Base-by-base conservation (phyloP, 805 yeast species). In the Candida boleticola region DNA sequence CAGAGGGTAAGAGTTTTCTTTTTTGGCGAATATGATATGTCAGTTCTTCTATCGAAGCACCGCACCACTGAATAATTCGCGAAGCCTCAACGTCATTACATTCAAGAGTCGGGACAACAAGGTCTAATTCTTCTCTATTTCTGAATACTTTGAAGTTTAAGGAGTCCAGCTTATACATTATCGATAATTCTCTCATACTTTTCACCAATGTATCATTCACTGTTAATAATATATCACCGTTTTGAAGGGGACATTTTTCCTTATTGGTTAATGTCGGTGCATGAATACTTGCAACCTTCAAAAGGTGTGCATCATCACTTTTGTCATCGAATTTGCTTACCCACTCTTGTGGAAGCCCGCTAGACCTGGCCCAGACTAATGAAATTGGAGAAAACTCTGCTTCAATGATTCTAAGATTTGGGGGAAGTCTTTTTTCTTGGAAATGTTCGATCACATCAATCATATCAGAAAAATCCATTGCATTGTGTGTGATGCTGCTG, bases 21-120 rank as follows among this genome's bases (percentile, higher is more conserved):
- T 85, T 80, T 65, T 89, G 96, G 47, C 90, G 79, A 14, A 89
- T 96, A 7, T 92, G 90, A 56, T 85, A 95, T 61, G 88, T 96
- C n/a, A 97, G 96, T 29, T 79, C 76, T 57, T 89, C 97, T 25
- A 90, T 61, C 4, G 83, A 65, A 30, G 89, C 83, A 18, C 97
- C 97, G 39, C 89, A 79, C 93, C 96, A 90, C 37, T 76, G 71
- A 7, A 86, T 82, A 29, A 88, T 66, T 42, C 83, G 82, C 29
- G 77, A 75, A 1, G 95, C 87, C 42, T 73, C 68, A 36, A 80
- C 64, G 30, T 74, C 73, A 22, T 72, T 67, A 3, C 89, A 74
- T 16, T 77, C 75, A 2, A 79, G 76, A 3, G 95, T 80, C 10
- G 85, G 82, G 7, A 86, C 89, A 16, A 58, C 61, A 17, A 89